Evolutionary conservation across 768 basidiomycete species (phyloP), one percentile per base, ranked within the genome.

Genomic region (Flagelloscypha sp.): DNA sequence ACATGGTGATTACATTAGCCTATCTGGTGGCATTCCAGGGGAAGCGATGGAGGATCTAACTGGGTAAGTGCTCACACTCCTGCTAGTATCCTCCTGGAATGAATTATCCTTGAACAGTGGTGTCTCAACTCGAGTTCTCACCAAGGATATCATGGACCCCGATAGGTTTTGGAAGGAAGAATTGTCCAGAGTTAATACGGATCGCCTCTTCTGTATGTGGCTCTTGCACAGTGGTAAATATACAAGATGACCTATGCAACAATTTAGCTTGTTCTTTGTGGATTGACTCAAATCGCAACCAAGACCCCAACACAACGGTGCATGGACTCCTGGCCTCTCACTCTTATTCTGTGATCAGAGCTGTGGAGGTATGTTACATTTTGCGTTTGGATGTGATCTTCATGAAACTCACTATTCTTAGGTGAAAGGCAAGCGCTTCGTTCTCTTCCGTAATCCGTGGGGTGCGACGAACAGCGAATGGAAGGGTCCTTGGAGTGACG

Each of bases 1-100:
- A 2, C 71, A 76, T 41, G 73, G 72, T 2, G 66, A 68, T 38
- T 75, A 70, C 48, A 56, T 59, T 0, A 57, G 64, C 1, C 43
- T 75, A 23, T 39, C 46, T 18, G 60, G 61, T 15, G 74, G 72
- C 5, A 37, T 52, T 15, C 54, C 66, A n/a, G 58, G 58, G 30
- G 70, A 75, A 42, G 73, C 68, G 6, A 61, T 74, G 13, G 74
- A 76, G 50, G 74, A 76, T 46, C 48, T 76, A 33, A 74, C 73
- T 8, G 74, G 74, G 72, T 74, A 44, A 6, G 55, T n/a, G 12
- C 21, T n/a, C 18, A 23, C 21, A 13, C 41, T 15, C 21, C 17
- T 27, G 9, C 15, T 42, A 7, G 25, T n/a, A 24, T 35, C 23
- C 11, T 10, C 25, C 13, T 17, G 27, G 11, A 27, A n/a, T n/a